A percentile compares a stretch with the other conserved stretches of the same genome.
These are phyloP conservation scores for Sonneratia alba DNA, from an alignment of 345 rosid genomes.

Conservation along the genomic window DNA sequence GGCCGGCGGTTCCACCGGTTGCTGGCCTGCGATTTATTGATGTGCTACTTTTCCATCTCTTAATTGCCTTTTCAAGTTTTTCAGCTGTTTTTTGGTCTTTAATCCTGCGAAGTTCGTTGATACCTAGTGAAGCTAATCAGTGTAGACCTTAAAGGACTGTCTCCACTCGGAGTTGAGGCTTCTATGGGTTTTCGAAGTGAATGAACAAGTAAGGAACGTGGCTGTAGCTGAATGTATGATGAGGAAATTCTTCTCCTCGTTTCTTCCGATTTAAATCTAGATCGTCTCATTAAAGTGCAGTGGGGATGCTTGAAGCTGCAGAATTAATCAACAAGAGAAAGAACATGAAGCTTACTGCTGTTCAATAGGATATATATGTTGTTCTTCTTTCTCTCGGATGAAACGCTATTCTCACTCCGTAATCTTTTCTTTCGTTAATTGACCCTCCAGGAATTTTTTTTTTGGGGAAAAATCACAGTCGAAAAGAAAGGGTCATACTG, in stretches of 20 bases:
- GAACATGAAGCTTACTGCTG: neutral
- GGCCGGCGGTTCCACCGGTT: conserved; percentile 8
- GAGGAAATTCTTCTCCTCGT: neutral
- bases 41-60: neutral
- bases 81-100: neutral
- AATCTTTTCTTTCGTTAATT: neutral
- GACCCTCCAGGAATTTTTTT: neutral
- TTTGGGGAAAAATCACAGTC: neutral
- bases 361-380: neutral
- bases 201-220: neutral
- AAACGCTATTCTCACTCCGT: neutral
- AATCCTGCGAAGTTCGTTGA: neutral
- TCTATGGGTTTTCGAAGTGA: neutral
- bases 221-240: neutral
- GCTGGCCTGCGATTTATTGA: neutral
- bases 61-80: neutral
- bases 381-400: neutral
- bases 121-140: neutral
- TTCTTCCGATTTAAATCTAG: neutral
- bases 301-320: neutral
- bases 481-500: neutral
- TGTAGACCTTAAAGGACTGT: neutral
- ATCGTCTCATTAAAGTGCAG: neutral
- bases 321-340: neutral
- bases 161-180: neutral